Base-by-base conservation (phyloP, 1,284 basidiomycete species). In the Leccinum fuscescens region DNA sequence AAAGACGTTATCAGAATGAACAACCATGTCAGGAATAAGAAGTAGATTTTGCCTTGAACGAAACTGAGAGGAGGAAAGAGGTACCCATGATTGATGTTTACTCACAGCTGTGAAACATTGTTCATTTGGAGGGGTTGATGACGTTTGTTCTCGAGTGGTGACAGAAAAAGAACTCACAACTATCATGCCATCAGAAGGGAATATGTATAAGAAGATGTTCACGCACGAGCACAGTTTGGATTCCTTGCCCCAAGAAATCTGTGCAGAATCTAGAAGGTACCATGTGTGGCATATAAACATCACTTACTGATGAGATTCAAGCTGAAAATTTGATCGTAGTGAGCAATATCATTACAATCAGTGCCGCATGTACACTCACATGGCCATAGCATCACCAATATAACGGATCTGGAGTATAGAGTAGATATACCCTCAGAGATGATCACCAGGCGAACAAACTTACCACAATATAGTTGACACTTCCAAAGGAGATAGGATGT, bases 41-140 rank as follows among this genome's bases (percentile, higher is more conserved):
- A 59, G 55, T 57, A 64, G 6, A 29, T 5, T 7, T 55, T 24
- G 33, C 64, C 64, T 68, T 52, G 12, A 31, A 51, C 12, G 35
- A 50, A 49, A 27, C 3, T 59, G 3, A 66, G 46, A 29, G 2
- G 11, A 12, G 33, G 0, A 31, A 35, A 7, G 29, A n/a, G 14
- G 9, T 20, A 9, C 1, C 4, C 6, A 17, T 15, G n/a, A 14
- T 22, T 11, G 12, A 52, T 6, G 24, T 20, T 12, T 12, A 20
- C 51, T 53, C 33, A 53, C 51, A 53, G 11, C 51, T 53, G 14
- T 53, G 51, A 12, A 22, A 35, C 2, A 4, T 53, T 22, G 15
- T 3, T 22, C 6, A 15, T 22, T 22, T 22, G 12, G 2, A 8
- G 17, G 27, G 6, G 17, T 52, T 14, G 24, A 17, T 14, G 12